These are phyloP conservation scores for Phytophthora syringae DNA, from an alignment of 352 stramenopile species.

Conservation along the genomic window DNA sequence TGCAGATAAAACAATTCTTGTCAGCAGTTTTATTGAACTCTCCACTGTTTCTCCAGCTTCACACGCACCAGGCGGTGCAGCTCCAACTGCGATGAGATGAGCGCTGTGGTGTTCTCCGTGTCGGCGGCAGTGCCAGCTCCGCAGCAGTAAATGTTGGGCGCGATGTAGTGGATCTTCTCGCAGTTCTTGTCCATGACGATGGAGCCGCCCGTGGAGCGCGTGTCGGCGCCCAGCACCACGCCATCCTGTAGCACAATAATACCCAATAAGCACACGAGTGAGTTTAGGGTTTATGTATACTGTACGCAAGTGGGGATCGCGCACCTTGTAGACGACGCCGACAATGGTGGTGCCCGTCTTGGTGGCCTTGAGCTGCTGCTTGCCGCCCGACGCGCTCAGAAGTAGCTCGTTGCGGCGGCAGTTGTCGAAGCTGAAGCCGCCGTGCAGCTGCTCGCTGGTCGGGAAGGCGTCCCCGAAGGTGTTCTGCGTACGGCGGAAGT, in stretches of 20 bases:
- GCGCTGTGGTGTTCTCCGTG: slow-evolving; percentile 93
- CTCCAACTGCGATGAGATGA: slow-evolving; percentile 94
- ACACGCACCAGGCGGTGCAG: slow-evolving; percentile 92
- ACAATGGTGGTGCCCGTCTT: slow-evolving; percentile 98
- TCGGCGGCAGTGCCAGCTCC: slow-evolving; percentile 97
- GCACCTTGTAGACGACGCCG: slow-evolving; percentile 95
- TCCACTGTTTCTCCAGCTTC: slow-evolving; percentile 9
- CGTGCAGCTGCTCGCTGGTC: slow-evolving; percentile 56
- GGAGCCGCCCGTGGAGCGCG: slow-evolving; percentile 94
- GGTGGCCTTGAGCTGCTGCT: slow-evolving; percentile 72
- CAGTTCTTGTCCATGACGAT: slow-evolving; percentile 99
- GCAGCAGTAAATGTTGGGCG: slow-evolving; percentile 99
- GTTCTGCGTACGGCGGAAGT: slow-evolving; percentile 85
- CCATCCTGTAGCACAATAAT: slow-evolving; percentile 81
- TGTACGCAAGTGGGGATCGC: slow-evolving; percentile 16
- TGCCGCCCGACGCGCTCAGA: slow-evolving; percentile 55
- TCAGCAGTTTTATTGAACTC: slow-evolving; percentile 5
- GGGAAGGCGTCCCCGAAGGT: slow-evolving; percentile 80
- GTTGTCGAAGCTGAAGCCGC: slow-evolving; percentile 95
- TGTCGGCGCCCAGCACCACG: slow-evolving; percentile 98
- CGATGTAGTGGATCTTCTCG: slow-evolving; percentile 99
- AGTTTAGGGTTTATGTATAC: too few relatives aligned
- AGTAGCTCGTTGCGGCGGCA: slow-evolving; percentile 93
- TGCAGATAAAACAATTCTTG: slow-evolving; percentile 15
- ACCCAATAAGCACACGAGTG: too few relatives aligned